Percentiles rank a stretch among this genome's conserved stretches.
These are phyloP conservation scores for Alternaria hordeiaustralica DNA, from an alignment of 2,329 filamentous ascomycete genomes.

Conservation along the genomic window DNA sequence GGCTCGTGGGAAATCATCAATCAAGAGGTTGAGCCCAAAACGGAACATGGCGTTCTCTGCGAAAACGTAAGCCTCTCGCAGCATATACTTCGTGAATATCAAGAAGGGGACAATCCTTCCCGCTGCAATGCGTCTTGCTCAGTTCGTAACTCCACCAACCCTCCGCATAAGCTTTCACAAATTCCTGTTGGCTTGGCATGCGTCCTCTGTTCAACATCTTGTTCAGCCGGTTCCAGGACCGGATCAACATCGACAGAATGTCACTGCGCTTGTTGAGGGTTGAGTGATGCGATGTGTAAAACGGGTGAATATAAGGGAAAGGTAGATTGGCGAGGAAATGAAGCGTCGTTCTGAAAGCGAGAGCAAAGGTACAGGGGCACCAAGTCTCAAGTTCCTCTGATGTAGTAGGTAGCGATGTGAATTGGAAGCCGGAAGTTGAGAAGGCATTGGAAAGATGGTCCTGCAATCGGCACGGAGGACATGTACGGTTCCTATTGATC, in stretches of 20 bases:
- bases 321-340: not conserved
- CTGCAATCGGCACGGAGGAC: not conserved
- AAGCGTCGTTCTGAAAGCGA: not conserved
- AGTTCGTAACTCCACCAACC: not conserved
- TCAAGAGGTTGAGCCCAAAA: too few relatives aligned
- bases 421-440: not conserved
- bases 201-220: not conserved
- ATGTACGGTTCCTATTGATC: not conserved
- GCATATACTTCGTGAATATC: not conserved
- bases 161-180: not conserved
- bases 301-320: not conserved
- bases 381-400: not conserved
- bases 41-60: too few relatives aligned
- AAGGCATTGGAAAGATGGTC: not conserved
- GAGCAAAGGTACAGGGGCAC: not conserved
- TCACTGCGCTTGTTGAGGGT: not conserved
- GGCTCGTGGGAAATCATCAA: too few relatives aligned
- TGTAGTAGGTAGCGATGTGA: not conserved
- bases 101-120: not conserved
- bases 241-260: not conserved
- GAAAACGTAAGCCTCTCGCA: not conserved
- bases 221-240: not conserved
- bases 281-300: not conserved
- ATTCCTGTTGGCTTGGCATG: not conserved
- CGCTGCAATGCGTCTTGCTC: not conserved